Conservation (phyloP, 2,329 filamentous ascomycete genomes). For the Pseudogymnoascus sp. region DNA sequence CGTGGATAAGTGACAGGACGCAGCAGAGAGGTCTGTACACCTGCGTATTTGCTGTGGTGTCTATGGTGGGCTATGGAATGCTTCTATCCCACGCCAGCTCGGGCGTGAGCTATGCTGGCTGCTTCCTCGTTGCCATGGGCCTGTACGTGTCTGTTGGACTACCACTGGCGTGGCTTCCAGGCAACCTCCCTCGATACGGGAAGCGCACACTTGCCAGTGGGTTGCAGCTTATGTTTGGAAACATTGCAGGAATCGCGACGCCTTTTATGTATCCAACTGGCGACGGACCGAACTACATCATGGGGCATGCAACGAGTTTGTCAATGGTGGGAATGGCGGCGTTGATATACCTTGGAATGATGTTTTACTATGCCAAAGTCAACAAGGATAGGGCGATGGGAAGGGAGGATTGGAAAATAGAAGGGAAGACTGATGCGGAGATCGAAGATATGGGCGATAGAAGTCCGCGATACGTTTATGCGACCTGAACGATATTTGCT, state of each 20-base stretch:
- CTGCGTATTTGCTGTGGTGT: slow-evolving; percentile 41
- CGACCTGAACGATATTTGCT: background rate
- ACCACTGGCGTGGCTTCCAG: slow-evolving; percentile 33
- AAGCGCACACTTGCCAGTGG: slow-evolving; percentile 52
- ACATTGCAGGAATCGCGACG: slow-evolving; percentile 50
- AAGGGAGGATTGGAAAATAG: slow-evolving; percentile 32
- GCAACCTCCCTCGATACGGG: slow-evolving; percentile 51
- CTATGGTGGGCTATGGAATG: slow-evolving; percentile 48
- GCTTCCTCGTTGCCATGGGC: slow-evolving; percentile 51
- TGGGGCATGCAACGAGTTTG: slow-evolving; percentile 44
- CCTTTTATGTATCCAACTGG: slow-evolving; percentile 43
- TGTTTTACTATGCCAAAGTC: slow-evolving; percentile 26
- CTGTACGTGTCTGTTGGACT: slow-evolving; percentile 37
- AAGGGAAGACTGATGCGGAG: slow-evolving; percentile 34
- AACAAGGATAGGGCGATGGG: slow-evolving; percentile 32
- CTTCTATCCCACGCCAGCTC: slow-evolving; percentile 42
- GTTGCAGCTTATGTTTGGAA: slow-evolving; percentile 50
- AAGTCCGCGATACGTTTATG: slow-evolving; percentile 26
- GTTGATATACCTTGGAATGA: slow-evolving; percentile 23
- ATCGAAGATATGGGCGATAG: slow-evolving; percentile 36
- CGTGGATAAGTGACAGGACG: slow-evolving; percentile 47
- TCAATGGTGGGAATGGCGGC: slow-evolving; percentile 35
- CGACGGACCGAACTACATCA: slow-evolving; percentile 37
- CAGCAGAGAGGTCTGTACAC: slow-evolving; percentile 49
- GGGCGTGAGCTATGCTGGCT: slow-evolving; percentile 51